phyloP scores from a whole-genome alignment of 2,329 filamentous ascomycete genomes.

The Rachicladosporium sp. region DNA sequence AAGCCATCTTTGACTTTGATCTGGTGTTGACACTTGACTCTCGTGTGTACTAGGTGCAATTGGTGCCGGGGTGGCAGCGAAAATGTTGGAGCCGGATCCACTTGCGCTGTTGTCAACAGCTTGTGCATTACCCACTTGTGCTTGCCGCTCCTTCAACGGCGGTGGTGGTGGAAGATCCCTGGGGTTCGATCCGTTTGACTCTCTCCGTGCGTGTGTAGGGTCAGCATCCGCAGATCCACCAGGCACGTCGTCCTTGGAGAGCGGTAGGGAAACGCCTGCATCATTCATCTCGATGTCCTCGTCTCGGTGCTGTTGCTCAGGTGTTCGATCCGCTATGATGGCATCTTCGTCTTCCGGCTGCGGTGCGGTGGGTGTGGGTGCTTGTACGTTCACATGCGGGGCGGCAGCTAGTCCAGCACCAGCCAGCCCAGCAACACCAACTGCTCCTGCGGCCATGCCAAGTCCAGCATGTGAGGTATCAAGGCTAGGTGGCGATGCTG shows the following conservation, averaged over 20 bases:
- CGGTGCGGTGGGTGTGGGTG: conserved; percentile 33
- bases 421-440: neutral
- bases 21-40: conserved; percentile 26
- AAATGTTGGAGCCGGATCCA: conserved; percentile 1
- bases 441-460: too few relatives aligned
- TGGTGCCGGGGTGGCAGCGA: conserved; percentile 2
- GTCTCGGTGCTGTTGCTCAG: conserved; percentile 37
- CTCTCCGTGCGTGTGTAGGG: conserved; percentile 5
- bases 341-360: conserved; percentile 20
- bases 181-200: conserved; percentile 14
- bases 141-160: conserved; percentile 35
- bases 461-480: conserved; percentile 6
- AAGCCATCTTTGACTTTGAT: conserved; percentile 53
- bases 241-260: conserved; percentile 27
- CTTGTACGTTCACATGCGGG: conserved; percentile 31
- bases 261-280: conserved; percentile 34
- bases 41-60: conserved; percentile 14
- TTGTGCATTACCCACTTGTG: conserved; percentile 9
- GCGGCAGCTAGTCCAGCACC: conserved; percentile 3
- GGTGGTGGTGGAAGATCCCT: conserved; percentile 41
- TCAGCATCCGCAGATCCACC: conserved; percentile 2
- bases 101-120: conserved; percentile 4
- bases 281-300: conserved; percentile 55
- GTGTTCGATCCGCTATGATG: conserved; percentile 36
- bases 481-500: conserved; percentile 6